phyloP scores from a whole-genome alignment of 2,329 filamentous ascomycete species.

The Colletotrichum sp. region DNA sequence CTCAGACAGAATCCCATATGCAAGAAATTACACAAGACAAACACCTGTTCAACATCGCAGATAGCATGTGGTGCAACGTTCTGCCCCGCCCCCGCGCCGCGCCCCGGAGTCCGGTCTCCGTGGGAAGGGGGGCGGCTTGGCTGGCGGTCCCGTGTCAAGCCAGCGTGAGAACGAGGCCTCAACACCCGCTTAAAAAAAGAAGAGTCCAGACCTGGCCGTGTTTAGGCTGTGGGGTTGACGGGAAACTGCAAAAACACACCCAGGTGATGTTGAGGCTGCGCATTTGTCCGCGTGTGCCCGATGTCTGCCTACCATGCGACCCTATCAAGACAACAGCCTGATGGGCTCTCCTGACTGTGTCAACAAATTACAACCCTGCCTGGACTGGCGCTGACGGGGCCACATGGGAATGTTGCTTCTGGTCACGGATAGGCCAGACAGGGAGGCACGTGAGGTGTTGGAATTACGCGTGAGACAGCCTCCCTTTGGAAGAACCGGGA shows the following conservation, averaged over 20 bases:
- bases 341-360: background rate
- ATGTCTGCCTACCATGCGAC: background rate
- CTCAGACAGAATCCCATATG: accelerated
- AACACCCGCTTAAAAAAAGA: background rate
- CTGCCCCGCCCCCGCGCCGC: background rate
- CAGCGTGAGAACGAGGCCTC: background rate
- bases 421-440: background rate
- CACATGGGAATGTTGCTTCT: background rate
- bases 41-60: background rate
- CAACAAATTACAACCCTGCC: background rate
- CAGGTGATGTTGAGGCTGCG: background rate
- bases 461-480: background rate
- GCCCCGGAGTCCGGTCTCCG: background rate
- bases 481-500: background rate
- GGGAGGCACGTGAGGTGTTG: conserved; percentile 1
- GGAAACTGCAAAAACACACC: background rate
- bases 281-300: background rate
- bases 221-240: background rate
- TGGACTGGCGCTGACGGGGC: background rate
- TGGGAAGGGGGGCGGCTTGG: background rate
- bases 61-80: background rate
- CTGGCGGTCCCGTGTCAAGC: background rate
- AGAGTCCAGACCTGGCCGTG: background rate
- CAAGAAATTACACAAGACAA: background rate
- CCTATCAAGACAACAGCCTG: background rate